phyloP scores from a whole-genome alignment of 2,329 filamentous ascomycete genomes.

The Didymella glomerata region DNA sequence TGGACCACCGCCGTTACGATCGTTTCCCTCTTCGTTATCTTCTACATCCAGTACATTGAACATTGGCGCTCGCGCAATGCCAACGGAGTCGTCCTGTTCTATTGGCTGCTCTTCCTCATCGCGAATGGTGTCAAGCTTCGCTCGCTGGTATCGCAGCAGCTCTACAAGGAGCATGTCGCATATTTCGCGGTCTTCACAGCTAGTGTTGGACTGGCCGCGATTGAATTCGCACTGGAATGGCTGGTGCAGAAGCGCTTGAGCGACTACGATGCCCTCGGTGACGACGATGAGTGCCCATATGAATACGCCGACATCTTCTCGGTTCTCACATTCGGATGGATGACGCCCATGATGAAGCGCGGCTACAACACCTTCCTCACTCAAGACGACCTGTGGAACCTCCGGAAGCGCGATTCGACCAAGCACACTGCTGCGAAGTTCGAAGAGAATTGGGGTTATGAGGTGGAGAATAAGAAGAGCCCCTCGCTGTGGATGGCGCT shows the following conservation, averaged over 20 bases:
- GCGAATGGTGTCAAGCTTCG: conserved; percentile 83
- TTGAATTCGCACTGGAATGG: conserved; percentile 84
- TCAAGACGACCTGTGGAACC: conserved; percentile 94
- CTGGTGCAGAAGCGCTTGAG: conserved; percentile 81
- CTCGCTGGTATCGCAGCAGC: conserved; percentile 80
- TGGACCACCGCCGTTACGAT: conserved; percentile 80
- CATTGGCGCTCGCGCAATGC: conserved; percentile 83
- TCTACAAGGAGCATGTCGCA: conserved; percentile 70
- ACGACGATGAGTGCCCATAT: conserved; percentile 76
- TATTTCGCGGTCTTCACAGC: conserved; percentile 82
- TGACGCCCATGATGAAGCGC: conserved; percentile 97
- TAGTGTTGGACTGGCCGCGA: conserved; percentile 72
- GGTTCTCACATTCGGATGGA: conserved; percentile 93
- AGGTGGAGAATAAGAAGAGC: conserved; percentile 74
- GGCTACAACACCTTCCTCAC: conserved; percentile 92
- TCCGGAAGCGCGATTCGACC: conserved; percentile 82
- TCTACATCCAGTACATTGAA: conserved; percentile 84
- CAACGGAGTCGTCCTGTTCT: conserved; percentile 88
- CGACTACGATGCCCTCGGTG: conserved; percentile 72
- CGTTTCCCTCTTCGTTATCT: conserved; percentile 76
- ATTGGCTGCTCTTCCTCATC: conserved; percentile 88
- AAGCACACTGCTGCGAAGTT: conserved; percentile 75
- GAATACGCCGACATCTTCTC: conserved; percentile 97
- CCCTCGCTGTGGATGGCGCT: conserved; percentile 89
- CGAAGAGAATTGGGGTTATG: conserved; percentile 76